These are phyloP conservation scores for Lathyrus tuberosus DNA, from an alignment of 306 rosid species.

Conservation along the genomic window DNA sequence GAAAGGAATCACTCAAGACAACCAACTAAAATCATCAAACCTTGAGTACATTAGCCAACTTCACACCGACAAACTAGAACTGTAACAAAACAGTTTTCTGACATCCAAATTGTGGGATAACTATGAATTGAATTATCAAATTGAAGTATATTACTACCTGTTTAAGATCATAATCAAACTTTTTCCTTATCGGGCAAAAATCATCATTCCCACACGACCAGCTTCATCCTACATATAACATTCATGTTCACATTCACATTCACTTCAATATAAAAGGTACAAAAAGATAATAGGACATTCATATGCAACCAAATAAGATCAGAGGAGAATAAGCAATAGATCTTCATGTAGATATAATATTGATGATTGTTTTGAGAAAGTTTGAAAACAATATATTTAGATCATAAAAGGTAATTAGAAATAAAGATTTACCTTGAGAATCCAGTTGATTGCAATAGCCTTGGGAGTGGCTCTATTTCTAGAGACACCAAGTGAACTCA, in stretches of 20 bases:
- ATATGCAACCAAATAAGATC: not conserved
- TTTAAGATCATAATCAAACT: slow-evolving; percentile 63
- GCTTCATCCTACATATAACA: slow-evolving; percentile 76
- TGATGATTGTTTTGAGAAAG: too few relatives aligned
- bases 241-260: slow-evolving; percentile 1
- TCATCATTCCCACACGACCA: slow-evolving; percentile 97
- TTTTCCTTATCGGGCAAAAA: slow-evolving; percentile 94
- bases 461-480: slow-evolving; percentile 69
- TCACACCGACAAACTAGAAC: slow-evolving; percentile 95
- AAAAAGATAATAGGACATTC: too few relatives aligned
- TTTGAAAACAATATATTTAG: too few relatives aligned
- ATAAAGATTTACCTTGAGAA: slow-evolving; percentile 67
- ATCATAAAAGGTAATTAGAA: too few relatives aligned
- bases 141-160: not conserved
- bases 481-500: slow-evolving; percentile 85
- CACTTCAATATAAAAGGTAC: slow-evolving; percentile 1
- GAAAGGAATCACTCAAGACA: too few relatives aligned
- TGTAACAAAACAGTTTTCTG: slow-evolving; percentile 46
- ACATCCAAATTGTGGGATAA: slow-evolving; percentile 28
- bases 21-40: too few relatives aligned
- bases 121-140: slow-evolving; percentile 8
- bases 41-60: slow-evolving; percentile 71
- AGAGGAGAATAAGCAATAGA: too few relatives aligned
- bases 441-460: slow-evolving; percentile 96
- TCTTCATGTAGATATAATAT: too few relatives aligned